phyloP scores from a whole-genome alignment of 1,284 basidiomycete genomes.

The Uromyces viciae-fabae region DNA sequence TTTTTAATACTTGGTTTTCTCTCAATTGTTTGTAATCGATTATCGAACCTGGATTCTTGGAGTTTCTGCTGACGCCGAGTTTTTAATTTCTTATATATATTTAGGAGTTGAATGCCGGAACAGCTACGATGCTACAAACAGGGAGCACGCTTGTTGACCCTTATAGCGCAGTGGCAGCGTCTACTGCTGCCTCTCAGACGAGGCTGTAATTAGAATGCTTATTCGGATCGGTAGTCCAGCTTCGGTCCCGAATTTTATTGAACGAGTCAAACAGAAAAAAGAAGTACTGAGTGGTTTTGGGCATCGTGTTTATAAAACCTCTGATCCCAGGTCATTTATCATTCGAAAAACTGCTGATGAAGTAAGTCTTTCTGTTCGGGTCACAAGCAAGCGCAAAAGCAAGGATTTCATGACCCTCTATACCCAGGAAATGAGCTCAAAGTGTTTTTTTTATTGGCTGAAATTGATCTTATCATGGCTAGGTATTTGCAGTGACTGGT shows the following conservation, averaged over 20 bases:
- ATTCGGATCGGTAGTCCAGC: slow-evolving; percentile 71
- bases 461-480: slow-evolving; percentile 54
- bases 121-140: slow-evolving; percentile 76
- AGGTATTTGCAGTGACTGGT: slow-evolving; percentile 60
- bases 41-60: background rate
- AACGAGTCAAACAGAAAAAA: slow-evolving; percentile 76
- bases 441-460: slow-evolving; percentile 22
- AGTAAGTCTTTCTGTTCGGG: slow-evolving; percentile 55
- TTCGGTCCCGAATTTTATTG: slow-evolving; percentile 76
- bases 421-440: slow-evolving; percentile 57
- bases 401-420: slow-evolving; percentile 17
- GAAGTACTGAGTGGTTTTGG: slow-evolving; percentile 81
- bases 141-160: slow-evolving; percentile 82
- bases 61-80: background rate
- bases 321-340: slow-evolving; percentile 79
- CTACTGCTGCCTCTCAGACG: slow-evolving; percentile 61
- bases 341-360: slow-evolving; percentile 81
- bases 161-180: slow-evolving; percentile 76
- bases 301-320: slow-evolving; percentile 61
- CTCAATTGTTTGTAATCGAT: background rate
- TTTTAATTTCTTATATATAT: background rate
- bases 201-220: slow-evolving; percentile 68
- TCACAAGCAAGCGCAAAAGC: background rate
- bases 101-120: slow-evolving; percentile 74
- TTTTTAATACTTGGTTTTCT: background rate